phyloP scores from a whole-genome alignment of 2,329 filamentous ascomycete species.

The Clonostachys byssicola region DNA sequence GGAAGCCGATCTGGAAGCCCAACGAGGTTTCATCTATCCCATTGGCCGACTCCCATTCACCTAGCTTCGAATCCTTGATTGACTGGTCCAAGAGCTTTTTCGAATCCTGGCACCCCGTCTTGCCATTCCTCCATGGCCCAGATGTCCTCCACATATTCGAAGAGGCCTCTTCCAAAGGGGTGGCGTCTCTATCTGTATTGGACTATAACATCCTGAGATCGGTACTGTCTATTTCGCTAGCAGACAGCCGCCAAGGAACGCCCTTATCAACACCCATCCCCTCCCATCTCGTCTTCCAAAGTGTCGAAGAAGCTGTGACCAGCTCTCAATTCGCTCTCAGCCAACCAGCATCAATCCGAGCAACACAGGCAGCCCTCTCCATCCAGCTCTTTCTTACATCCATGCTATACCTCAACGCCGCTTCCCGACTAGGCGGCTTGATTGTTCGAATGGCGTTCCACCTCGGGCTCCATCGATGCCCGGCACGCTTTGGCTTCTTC shows the following conservation, averaged over 20 bases:
- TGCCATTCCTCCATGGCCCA: slow-evolving; percentile 52
- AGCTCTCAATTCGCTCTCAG: slow-evolving; percentile 40
- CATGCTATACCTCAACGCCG: slow-evolving; percentile 51
- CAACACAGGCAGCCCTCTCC: slow-evolving; percentile 45
- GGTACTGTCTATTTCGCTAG: slow-evolving; percentile 47
- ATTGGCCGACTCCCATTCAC: neutral
- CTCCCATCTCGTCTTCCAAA: slow-evolving; percentile 36
- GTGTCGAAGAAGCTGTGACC: slow-evolving; percentile 43
- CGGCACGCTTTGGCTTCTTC: slow-evolving; percentile 46
- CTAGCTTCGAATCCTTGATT: slow-evolving; percentile 43
- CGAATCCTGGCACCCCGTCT: slow-evolving; percentile 51
- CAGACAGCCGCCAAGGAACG: slow-evolving; percentile 41
- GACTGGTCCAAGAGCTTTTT: slow-evolving; percentile 49
- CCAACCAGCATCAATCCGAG: slow-evolving; percentile 38
- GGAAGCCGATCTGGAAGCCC: slow-evolving; percentile 21
- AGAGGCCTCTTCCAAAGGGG: slow-evolving; percentile 24
- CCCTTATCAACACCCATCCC: slow-evolving; percentile 25
- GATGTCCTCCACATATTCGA: slow-evolving; percentile 42
- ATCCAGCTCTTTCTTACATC: slow-evolving; percentile 52
- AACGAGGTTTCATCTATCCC: slow-evolving; percentile 21
- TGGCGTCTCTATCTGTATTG: slow-evolving; percentile 18
- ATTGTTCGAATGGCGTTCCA: slow-evolving; percentile 52
- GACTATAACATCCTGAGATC: slow-evolving; percentile 40
- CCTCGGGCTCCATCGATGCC: slow-evolving; percentile 54
- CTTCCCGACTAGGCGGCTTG: slow-evolving; percentile 49